Evolutionary conservation across 2,329 filamentous ascomycete genomes (phyloP), one percentile per base, ranked within the genome.

Genomic region (Botrytis sinoallii): DNA sequence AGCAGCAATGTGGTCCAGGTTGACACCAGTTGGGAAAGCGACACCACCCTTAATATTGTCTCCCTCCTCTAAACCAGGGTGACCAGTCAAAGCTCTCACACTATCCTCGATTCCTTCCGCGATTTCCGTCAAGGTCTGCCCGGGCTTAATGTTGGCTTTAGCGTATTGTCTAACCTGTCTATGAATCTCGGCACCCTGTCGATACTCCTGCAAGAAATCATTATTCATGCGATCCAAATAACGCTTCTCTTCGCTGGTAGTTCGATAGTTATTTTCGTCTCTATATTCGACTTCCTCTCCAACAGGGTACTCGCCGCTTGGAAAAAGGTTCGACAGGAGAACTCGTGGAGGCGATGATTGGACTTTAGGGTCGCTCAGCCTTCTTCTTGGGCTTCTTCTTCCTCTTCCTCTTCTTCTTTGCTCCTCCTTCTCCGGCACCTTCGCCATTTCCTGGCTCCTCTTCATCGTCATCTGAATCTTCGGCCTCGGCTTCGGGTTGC

Each of bases 21-120:
- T 94, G 72, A 97, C 85, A 70, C 94, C 94, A 35, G 91, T 94
- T 8, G 94, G 94, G 84, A 97, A 97, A 6, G 93, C 94, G 88
- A 97, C 93, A 72, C 94, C 93, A 46, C 90, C 93, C 79, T 90
- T 89, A 76, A 95, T 84, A 71, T 90, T 91, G 79, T 97, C 93
- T 8, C 94, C 94, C 79, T 94, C 91, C 75, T 91, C 87, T 61
- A 96, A 83, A 12, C 93, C 94, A 77, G 88, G 86, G 81, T 97
- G 93, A 9, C 92, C 93, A 3, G 91, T 91, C 76, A 97, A 83
- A 46, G 91, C 89, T 76, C 93, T 89, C 52, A 96, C 93, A 70
- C 92, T 88, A 81, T 95, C 89, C 82, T 97, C 94, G 78, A 97
- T 97, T n/a, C 91, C 91, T 81, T 95, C 91, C 14, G 93, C 93